Percentiles rank a stretch among this genome's conserved stretches.
These are phyloP conservation scores for Micromonas pusilla DNA, from an alignment of 139 green algal species.

Conservation along the genomic window DNA sequence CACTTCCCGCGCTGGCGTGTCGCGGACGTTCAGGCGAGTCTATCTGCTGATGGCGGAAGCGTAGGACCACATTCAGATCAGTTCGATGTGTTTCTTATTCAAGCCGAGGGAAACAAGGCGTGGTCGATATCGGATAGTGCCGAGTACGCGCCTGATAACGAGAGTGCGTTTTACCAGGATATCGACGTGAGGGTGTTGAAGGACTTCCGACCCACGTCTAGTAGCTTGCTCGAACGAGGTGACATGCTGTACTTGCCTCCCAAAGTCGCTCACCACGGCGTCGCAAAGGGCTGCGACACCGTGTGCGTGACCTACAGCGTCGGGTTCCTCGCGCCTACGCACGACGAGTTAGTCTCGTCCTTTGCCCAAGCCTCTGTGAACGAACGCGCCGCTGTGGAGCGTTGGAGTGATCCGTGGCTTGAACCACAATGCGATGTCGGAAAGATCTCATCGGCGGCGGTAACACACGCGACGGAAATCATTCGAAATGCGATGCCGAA, in stretches of 20 bases:
- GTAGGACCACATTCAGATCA: constrained; percentile 21
- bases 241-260: constrained; percentile 21
- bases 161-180: constrained; percentile 4
- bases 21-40: constrained; percentile 9
- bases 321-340: constrained; percentile 13
- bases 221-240: not conserved
- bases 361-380: not conserved
- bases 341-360: constrained; percentile 12
- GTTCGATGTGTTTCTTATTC: constrained; percentile 26
- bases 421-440: not conserved
- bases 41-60: constrained; percentile 3
- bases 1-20: constrained; percentile 18
- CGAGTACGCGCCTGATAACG: constrained; percentile 17
- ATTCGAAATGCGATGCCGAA: not conserved
- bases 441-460: not conserved
- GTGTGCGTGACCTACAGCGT: not conserved
- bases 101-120: constrained; percentile 3
- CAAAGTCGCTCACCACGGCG: constrained; percentile 9
- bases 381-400: not conserved
- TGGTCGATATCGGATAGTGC: constrained; percentile 6
- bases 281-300: not conserved
- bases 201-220: not conserved
- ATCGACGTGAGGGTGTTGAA: constrained; percentile 8
- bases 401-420: constrained; percentile 16
- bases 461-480: not conserved